phyloP scores from a whole-genome alignment of 345 rosid genomes.

The Microthlaspi erraticum region DNA sequence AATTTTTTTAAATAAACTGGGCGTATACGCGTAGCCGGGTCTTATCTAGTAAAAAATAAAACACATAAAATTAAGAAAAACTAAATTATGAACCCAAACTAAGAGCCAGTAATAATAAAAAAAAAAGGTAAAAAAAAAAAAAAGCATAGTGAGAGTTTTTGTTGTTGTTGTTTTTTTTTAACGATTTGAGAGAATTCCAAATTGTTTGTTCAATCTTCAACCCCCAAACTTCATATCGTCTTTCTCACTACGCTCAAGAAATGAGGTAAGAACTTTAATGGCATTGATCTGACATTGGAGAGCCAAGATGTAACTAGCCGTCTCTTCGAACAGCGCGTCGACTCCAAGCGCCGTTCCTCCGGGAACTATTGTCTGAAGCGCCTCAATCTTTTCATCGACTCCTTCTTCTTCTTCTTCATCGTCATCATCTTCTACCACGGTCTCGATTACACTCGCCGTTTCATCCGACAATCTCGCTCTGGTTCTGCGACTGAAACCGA shows the following conservation, averaged over 20 bases:
- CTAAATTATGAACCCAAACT: slow-evolving; percentile 33
- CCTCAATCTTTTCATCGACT: slow-evolving; percentile 61
- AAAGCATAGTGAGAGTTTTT: slow-evolving; percentile 16
- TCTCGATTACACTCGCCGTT: slow-evolving; percentile 30
- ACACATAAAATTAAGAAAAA: not conserved
- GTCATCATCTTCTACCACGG: slow-evolving; percentile 37
- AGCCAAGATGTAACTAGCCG: slow-evolving; percentile 67
- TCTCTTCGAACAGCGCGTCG: slow-evolving; percentile 68
- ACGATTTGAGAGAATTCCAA: slow-evolving; percentile 23
- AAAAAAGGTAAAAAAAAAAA: slow-evolving; percentile 3
- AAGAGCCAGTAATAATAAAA: slow-evolving; percentile 14
- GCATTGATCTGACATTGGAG: slow-evolving; percentile 65
- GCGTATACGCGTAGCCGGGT: too few species aligned
- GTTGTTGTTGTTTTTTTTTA: not conserved
- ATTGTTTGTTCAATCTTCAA: slow-evolving; percentile 28
- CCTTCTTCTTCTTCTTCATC: slow-evolving; percentile 47
- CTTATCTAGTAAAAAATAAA: too few species aligned
- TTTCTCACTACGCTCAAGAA: slow-evolving; percentile 58
- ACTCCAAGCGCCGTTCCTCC: slow-evolving; percentile 64
- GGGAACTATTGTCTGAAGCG: slow-evolving; percentile 75
- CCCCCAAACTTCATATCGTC: slow-evolving; percentile 58
- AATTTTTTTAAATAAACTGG: too few species aligned
- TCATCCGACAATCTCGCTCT: slow-evolving; percentile 31
- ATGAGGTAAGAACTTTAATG: slow-evolving; percentile 55
- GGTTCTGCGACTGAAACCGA: slow-evolving; percentile 24